A percentile compares a stretch with the other conserved stretches of the same genome.
These are phyloP conservation scores for Orbilia brochopaga DNA, from an alignment of 2,329 filamentous ascomycete species.

Conservation along the genomic window DNA sequence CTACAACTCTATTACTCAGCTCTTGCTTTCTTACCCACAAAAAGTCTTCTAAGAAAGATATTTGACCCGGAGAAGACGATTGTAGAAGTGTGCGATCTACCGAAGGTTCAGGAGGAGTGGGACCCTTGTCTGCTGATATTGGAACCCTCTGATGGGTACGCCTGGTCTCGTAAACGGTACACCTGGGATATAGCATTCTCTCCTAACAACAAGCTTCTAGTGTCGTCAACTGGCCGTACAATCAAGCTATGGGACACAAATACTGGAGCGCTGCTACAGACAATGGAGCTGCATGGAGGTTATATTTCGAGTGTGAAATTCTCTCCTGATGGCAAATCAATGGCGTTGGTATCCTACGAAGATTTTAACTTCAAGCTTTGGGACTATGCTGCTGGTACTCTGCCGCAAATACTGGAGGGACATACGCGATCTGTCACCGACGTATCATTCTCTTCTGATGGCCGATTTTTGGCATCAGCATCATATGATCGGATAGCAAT, in stretches of 20 bases:
- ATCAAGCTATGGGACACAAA: background rate
- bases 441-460: background rate
- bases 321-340: background rate
- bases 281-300: background rate
- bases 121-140: background rate
- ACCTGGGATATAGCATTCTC: background rate
- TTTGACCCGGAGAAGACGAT: background rate
- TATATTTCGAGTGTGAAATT: background rate
- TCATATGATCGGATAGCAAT: background rate
- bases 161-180: no score
- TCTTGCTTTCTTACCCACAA: constrained; percentile 4
- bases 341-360: background rate
- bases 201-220: background rate
- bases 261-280: background rate
- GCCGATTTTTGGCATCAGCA: background rate
- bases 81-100: background rate
- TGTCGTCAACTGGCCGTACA: background rate
- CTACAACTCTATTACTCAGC: constrained; percentile 17
- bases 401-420: background rate
- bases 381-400: background rate
- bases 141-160: background rate
- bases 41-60: constrained; percentile 3
- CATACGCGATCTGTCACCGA: background rate
- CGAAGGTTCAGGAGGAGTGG: constrained; percentile 6
- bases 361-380: background rate